phyloP scores from a whole-genome alignment of 148 eudicot species.

The Chenopodium formosanum region DNA sequence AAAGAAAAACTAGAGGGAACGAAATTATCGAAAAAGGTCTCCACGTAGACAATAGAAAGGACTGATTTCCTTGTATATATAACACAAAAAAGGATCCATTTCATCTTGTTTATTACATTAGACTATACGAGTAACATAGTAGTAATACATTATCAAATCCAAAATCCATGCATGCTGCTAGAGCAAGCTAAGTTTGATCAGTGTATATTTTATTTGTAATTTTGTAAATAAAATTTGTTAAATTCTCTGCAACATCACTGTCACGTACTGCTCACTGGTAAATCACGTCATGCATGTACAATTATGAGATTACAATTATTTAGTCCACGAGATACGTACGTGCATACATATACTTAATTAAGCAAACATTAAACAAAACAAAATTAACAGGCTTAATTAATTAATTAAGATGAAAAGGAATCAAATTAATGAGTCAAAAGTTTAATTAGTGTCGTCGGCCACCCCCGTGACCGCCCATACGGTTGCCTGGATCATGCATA shows the following conservation, averaged over 20 bases:
- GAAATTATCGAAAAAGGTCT: too few relatives aligned
- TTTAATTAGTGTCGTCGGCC: background rate
- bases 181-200: background rate
- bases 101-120: too few relatives aligned
- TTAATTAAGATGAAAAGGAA: background rate
- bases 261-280: background rate
- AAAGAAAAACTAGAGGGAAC: too few relatives aligned
- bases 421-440: background rate
- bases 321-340: background rate
- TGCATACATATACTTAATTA: background rate
- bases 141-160: background rate
- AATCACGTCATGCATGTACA: background rate
- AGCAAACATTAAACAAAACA: background rate
- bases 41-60: too few relatives aligned
- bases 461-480: constrained; percentile 4
- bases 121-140: background rate
- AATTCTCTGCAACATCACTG: background rate
- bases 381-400: background rate
- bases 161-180: background rate
- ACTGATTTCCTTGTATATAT: too few relatives aligned
- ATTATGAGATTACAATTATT: background rate
- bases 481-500: constrained; percentile 27
- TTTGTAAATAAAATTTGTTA: background rate
- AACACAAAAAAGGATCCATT: too few relatives aligned
- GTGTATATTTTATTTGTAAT: too few relatives aligned